These are phyloP conservation scores for Colletotrichum nymphaeae DNA, from an alignment of 2,329 filamentous ascomycete genomes.

Conservation along the genomic window DNA sequence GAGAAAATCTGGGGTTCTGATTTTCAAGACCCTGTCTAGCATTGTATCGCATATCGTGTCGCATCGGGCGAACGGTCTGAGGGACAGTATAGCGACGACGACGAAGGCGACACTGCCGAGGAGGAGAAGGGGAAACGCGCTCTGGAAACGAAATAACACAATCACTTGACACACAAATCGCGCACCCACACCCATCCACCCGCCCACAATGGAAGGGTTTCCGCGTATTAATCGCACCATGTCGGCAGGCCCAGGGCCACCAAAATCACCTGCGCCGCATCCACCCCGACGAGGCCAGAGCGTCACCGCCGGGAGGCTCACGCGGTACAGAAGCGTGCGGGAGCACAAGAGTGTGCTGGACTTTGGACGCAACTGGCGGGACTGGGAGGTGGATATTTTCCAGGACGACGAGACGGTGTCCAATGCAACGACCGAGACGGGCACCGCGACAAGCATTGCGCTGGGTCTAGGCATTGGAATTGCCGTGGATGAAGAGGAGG, in stretches of 20 bases:
- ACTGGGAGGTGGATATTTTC: slow-evolving; percentile 35
- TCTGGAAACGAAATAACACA: not conserved
- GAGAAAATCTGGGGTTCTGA: slow-evolving; percentile 22
- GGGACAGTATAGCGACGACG: not conserved
- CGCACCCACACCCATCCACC: not conserved
- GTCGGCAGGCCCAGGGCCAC: slow-evolving; percentile 32
- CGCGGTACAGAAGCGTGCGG: slow-evolving; percentile 30
- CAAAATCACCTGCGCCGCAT: slow-evolving; percentile 32
- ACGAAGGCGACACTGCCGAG: not conserved
- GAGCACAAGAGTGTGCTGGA: slow-evolving; percentile 33
- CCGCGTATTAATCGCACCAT: slow-evolving; percentile 32
- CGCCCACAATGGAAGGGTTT: slow-evolving; percentile 19
- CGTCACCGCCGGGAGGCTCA: slow-evolving; percentile 21
- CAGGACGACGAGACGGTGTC: slow-evolving; percentile 31
- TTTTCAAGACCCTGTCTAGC: not conserved
- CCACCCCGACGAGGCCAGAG: slow-evolving; percentile 30
- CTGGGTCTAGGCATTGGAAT: slow-evolving; percentile 25
- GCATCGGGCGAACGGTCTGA: not conserved
- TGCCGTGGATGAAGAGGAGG: slow-evolving; percentile 25
- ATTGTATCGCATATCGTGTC: not conserved
- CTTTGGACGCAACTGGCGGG: slow-evolving; percentile 33
- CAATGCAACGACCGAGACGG: slow-evolving; percentile 35
- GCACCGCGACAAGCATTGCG: slow-evolving; percentile 30
- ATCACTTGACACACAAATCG: not conserved
- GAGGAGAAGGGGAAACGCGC: not conserved